phyloP scores from a whole-genome alignment of 352 stramenopile genomes.

The Pythium brassicae region DNA sequence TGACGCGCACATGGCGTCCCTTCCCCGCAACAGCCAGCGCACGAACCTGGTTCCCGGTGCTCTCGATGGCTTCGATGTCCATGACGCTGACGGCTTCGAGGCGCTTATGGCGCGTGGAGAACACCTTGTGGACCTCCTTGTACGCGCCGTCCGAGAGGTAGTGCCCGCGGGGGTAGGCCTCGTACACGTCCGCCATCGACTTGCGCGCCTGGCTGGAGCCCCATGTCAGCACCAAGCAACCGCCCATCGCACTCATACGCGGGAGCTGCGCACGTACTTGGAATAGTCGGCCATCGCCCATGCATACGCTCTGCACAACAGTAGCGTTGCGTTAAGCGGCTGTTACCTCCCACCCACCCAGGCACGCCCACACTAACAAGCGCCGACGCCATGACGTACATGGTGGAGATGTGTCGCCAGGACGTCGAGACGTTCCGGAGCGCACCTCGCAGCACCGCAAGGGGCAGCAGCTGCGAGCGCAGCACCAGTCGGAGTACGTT shows the following conservation, averaged over 20 bases:
- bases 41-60: slow-evolving; percentile 83
- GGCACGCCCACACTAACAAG: not conserved
- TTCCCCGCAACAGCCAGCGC: not conserved
- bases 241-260: not conserved
- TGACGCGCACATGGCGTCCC: too few relatives aligned
- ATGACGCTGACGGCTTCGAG: slow-evolving; percentile 87
- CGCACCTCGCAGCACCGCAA: slow-evolving; percentile 23
- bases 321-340: not conserved
- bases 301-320: slow-evolving; percentile 31
- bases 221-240: too few relatives aligned
- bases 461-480: slow-evolving; percentile 32
- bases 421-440: slow-evolving; percentile 38
- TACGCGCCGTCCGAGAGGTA: slow-evolving; percentile 83
- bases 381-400: slow-evolving; percentile 25
- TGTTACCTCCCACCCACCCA: not conserved
- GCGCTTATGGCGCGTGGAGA: slow-evolving; percentile 41
- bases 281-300: slow-evolving; percentile 49
- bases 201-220: slow-evolving; percentile 12
- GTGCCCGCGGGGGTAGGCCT: slow-evolving; percentile 51
- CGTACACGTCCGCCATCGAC: slow-evolving; percentile 45
- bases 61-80: slow-evolving; percentile 89
- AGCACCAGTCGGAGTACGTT: slow-evolving; percentile 42
- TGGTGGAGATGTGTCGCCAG: slow-evolving; percentile 36
- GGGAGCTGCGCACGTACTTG: slow-evolving; percentile 24
- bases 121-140: slow-evolving; percentile 89